phyloP scores from a whole-genome alignment of 371 early-diverging fungal species.

The Zancudomyces culisetae region DNA sequence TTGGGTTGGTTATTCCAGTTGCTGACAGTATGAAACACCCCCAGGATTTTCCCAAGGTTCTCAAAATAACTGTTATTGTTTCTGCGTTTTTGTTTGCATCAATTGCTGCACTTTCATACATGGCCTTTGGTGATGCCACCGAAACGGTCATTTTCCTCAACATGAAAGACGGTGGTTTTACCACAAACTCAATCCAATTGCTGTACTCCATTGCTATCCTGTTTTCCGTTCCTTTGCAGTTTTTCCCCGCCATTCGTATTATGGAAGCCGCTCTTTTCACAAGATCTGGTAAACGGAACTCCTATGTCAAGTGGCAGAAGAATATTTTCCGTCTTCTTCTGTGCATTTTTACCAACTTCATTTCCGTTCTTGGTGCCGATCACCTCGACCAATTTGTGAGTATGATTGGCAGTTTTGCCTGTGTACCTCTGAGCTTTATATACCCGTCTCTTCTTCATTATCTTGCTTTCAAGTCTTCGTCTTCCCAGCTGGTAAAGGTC shows the following conservation, averaged over 20 bases:
- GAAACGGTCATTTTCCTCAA: conserved; percentile 67
- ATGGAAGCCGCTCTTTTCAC: conserved; percentile 50
- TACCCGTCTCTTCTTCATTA: conserved; percentile 57
- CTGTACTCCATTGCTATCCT: conserved; percentile 76
- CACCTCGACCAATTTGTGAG: conserved; percentile 78
- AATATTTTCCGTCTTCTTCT: conserved; percentile 56
- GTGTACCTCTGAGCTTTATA: conserved; percentile 44
- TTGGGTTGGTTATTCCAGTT: conserved; percentile 77
- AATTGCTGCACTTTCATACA: conserved; percentile 63
- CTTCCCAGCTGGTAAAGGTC: conserved; percentile 18
- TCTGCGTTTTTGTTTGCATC: conserved; percentile 48
- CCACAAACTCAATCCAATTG: conserved; percentile 43
- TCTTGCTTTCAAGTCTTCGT: conserved; percentile 27
- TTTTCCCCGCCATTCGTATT: conserved; percentile 79
- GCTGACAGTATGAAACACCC: conserved; percentile 70
- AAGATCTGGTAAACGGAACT: conserved; percentile 23
- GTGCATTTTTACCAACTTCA: conserved; percentile 36
- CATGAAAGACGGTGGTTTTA: conserved; percentile 38
- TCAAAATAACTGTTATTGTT: conserved; percentile 44
- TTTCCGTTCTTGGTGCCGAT: conserved; percentile 58
- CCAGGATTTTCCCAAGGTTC: conserved; percentile 47
- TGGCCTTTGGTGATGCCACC: conserved; percentile 65
- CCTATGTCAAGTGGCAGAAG: conserved; percentile 64
- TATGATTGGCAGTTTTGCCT: conserved; percentile 74
- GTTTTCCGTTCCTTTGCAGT: conserved; percentile 60